phyloP scores from a whole-genome alignment of 495 filamentous ascomycete species.

The Sordaria brevicollis region DNA sequence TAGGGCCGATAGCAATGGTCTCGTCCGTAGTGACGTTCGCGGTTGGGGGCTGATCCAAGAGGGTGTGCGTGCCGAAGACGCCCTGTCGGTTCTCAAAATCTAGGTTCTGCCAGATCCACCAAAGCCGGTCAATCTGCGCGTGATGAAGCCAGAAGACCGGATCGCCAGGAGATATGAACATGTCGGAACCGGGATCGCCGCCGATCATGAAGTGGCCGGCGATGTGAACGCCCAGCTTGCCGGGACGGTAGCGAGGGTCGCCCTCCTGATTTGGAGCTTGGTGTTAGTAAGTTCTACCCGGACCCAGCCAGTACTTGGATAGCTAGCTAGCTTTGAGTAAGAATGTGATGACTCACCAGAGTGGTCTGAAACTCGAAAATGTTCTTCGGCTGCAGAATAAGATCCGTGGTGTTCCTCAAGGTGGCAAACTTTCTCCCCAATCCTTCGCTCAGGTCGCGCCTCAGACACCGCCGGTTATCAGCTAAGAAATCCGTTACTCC shows the following conservation, averaged over 20 bases:
- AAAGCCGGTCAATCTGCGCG: conserved; percentile 51
- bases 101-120: conserved; percentile 58
- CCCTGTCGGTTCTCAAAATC: conserved; percentile 35
- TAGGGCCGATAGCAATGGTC: conserved; percentile 11
- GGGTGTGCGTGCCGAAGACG: conserved; percentile 23
- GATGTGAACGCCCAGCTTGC: conserved; percentile 42
- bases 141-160: conserved; percentile 63
- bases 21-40: conserved; percentile 24
- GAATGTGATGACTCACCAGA: conserved; percentile 11
- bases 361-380: conserved; percentile 43
- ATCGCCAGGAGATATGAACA: conserved; percentile 49
- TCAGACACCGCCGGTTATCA: conserved; percentile 54
- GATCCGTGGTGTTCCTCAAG: conserved; percentile 31
- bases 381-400: conserved; percentile 34
- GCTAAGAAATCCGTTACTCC: conserved; percentile 1
- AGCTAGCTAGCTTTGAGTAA: not conserved
- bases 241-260: conserved; percentile 31
- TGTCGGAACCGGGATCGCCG: conserved; percentile 46
- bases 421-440: conserved; percentile 36
- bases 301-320: too few species aligned
- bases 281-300: not conserved
- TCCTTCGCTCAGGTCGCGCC: conserved; percentile 48
- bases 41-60: conserved; percentile 29
- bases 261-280: conserved; percentile 19
- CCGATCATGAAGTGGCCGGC: conserved; percentile 54